Conservation (phyloP, 2,329 filamentous ascomycete genomes). For the Tothia fuscella region DNA sequence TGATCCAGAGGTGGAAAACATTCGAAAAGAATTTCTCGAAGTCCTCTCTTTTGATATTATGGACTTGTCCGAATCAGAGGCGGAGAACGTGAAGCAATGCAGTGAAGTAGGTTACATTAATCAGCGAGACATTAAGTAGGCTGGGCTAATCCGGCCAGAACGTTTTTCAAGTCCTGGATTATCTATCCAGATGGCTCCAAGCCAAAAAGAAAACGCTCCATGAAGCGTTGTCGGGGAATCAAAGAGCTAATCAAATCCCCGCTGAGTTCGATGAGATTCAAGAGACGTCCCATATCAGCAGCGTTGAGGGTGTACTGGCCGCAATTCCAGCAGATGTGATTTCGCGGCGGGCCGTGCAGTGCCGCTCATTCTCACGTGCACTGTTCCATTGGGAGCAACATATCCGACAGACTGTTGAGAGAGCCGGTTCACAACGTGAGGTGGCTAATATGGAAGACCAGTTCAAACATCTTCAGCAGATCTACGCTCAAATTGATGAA, state of each 20-base stretch:
- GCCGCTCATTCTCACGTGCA: conserved; percentile 82
- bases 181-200: conserved; percentile 81
- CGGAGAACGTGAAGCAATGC: conserved; percentile 69
- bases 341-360: conserved; percentile 79
- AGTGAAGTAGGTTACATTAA: conserved; percentile 57
- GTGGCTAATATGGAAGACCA: conserved; percentile 46
- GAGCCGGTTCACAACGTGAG: conserved; percentile 35
- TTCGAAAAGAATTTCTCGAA: conserved; percentile 60
- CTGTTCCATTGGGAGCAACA: conserved; percentile 93
- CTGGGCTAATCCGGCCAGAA: conserved; percentile 42
- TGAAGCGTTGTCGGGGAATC: conserved; percentile 29
- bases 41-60: conserved; percentile 46
- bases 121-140: background rate
- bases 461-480: conserved; percentile 72
- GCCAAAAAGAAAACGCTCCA: conserved; percentile 49
- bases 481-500: conserved; percentile 96
- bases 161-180: conserved; percentile 83
- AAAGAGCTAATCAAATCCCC: conserved; percentile 31
- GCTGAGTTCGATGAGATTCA: conserved; percentile 39
- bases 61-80: conserved; percentile 28
- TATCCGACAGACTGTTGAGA: conserved; percentile 47
- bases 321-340: conserved; percentile 59
- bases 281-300: conserved; percentile 42
- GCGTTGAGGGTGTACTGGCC: conserved; percentile 62
- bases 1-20: conserved; percentile 48